Base-by-base conservation (phyloP, 805 yeast genomes). In the Yueomyces sp. region DNA sequence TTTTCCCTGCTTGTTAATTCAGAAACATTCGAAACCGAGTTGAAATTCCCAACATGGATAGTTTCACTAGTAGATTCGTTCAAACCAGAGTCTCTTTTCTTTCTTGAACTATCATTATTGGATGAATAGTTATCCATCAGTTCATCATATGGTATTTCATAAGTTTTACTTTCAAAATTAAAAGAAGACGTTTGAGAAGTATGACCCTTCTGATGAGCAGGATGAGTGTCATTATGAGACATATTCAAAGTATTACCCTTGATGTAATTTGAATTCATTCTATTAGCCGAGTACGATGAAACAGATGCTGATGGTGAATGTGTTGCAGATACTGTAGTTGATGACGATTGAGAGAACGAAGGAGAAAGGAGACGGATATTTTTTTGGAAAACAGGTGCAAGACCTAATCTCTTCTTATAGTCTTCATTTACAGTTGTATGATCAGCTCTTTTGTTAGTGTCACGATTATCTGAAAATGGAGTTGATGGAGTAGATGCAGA, bases 101-200 rank as follows among this genome's bases (percentile, higher is more conserved):
- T 40, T 26, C 37, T 40, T 26, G 36, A 19, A 3, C 19, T 11
- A 19, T 19, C 19, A 26, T 30, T 36, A 11, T 26, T 9, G 7
- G 26, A 31, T 26, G 41, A 36, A 28, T 11, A 27, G 4, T 26
- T 29, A 26, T 38, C 40, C 8, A 38, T 12, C 4, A 42, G 33
- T 39, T 33, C 36, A 31, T 39, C 49, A 19, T 55, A 51, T 12
- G 59, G 57, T 45, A 65, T 54, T 45, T 67, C 71, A 45, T 67
- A 67, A 4, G 52, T 53, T 46, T 55, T 59, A n/a, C 68, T 59
- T 44, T 66, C 63, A 45, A 60, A 66, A 37, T 60, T 63, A 49
- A 66, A 66, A 4, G 58, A 46, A 30, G 6, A 7, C 56, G 57
- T 12, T 57, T 53, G 4, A 44, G 49, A 9, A 57, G 59, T 2